Evolutionary conservation across 495 filamentous ascomycete genomes (phyloP).

Genomic region (Hyaloscypha bicolor): DNA sequence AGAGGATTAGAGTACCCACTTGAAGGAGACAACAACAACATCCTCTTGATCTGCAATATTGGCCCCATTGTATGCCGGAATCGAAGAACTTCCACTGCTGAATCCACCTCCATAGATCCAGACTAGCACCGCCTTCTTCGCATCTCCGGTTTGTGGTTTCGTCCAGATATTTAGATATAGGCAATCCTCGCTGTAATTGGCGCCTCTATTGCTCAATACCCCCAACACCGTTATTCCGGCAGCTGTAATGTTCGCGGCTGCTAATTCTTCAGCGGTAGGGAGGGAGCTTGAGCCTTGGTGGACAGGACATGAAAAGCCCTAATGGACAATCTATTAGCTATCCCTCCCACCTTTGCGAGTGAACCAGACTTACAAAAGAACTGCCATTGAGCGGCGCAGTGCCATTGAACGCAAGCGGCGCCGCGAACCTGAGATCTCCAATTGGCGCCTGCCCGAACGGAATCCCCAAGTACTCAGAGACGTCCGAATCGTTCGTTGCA

Average conservation of each 20-base stretch:
- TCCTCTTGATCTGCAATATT: constrained; percentile 47
- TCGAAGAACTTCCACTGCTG: constrained; percentile 36
- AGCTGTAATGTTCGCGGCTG: constrained; percentile 20
- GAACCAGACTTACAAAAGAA: constrained; percentile 35
- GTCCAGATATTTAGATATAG: constrained; percentile 55
- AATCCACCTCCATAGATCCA: constrained; percentile 45
- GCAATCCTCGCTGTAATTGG: constrained; percentile 53
- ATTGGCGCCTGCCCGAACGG: constrained; percentile 50
- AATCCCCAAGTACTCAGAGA: constrained; percentile 55
- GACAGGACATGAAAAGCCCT: constrained; percentile 26
- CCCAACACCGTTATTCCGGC: constrained; percentile 1
- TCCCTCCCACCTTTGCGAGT: background rate
- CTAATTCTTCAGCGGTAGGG: background rate
- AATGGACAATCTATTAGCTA: background rate
- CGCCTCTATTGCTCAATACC: constrained; percentile 4
- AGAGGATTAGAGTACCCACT: constrained; percentile 31
- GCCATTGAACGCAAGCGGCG: constrained; percentile 37
- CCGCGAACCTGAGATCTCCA: constrained; percentile 48
- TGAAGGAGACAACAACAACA: constrained; percentile 63
- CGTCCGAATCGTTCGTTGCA: constrained; percentile 38
- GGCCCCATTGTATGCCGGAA: constrained; percentile 43
- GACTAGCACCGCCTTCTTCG: constrained; percentile 39
- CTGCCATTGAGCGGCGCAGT: constrained; percentile 27
- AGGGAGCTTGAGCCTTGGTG: background rate
- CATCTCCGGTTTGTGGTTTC: constrained; percentile 35